phyloP scores from a whole-genome alignment of 2,329 filamentous ascomycete genomes.

The Delphinella strobiligena region DNA sequence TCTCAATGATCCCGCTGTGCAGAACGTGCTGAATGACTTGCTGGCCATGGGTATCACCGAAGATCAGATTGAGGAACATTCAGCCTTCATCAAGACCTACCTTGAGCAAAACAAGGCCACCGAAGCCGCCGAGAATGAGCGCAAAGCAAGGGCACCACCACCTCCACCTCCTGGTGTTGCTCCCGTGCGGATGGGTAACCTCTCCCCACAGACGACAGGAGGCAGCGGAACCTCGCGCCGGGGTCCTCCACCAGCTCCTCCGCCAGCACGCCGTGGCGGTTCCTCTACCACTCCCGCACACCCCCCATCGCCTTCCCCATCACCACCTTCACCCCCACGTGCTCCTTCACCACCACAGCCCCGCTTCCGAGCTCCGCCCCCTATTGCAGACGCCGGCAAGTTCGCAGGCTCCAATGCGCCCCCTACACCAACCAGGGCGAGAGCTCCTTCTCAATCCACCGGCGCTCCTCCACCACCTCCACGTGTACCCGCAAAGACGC shows the following conservation, averaged over 20 bases:
- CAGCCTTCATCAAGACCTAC: conserved; percentile 56
- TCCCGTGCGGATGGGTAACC: conserved; percentile 26
- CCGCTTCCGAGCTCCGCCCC: conserved; percentile 74
- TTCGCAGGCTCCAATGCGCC: conserved; percentile 50
- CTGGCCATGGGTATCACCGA: conserved; percentile 55
- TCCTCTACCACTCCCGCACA: conserved; percentile 29
- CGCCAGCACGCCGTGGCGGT: conserved; percentile 27
- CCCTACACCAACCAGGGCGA: conserved; percentile 45
- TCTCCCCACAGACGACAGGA: conserved; percentile 53
- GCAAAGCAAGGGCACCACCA: conserved; percentile 46
- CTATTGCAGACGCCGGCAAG: conserved; percentile 80
- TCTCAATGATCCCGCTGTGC: conserved; percentile 49
- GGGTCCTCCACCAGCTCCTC: conserved; percentile 48
- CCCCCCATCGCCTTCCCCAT: conserved; percentile 41
- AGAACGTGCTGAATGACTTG: conserved; percentile 49
- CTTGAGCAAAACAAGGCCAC: conserved; percentile 51
- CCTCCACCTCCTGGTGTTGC: conserved; percentile 45
- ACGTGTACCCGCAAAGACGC: conserved; percentile 34
- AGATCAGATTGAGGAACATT: conserved; percentile 54
- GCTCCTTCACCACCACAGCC: conserved; percentile 60
- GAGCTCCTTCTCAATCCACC: conserved; percentile 17
- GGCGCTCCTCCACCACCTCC: conserved; percentile 26
- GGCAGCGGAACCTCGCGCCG: conserved; percentile 38
- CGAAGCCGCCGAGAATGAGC: conserved; percentile 34
- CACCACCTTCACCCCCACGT: conserved; percentile 54